Evolutionary conservation across 495 filamentous ascomycete species (phyloP), one percentile per base, ranked within the genome.

Genomic region (Elasticomyces elasticus): DNA sequence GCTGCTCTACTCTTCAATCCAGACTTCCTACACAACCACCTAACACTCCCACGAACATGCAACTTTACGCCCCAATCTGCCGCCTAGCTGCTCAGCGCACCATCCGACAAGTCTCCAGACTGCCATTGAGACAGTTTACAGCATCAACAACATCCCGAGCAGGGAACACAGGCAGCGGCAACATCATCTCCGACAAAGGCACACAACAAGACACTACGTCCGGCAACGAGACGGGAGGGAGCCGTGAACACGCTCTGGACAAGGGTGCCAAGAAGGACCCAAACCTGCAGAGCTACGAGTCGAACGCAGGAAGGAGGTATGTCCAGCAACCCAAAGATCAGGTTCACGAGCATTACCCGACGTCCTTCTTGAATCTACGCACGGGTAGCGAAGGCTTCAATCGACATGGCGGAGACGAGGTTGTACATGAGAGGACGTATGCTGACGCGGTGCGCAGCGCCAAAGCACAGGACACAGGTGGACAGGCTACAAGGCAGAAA

Each of bases 251-350:
- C 23, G 53, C 53, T 7, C 2, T 55, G 10, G 53, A 55, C 24
- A 50, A 55, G 38, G 55, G 64, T 37, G 49, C 54, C 25, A 35
- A 64, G 56, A 57, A 76, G 42, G 64, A 65, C 24, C 68, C 72
- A 4, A 76, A 83, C 33, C 66, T 71, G 15, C 63, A 74, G 30
- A 62, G 68, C 11, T 60, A 69, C 5, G 67, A 68, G 4, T 60
- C 69, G 0, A 59, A 66, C 35, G 51, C 64, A 1, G 76, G 69
- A 0, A 66, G 66, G 17, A 54, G 55, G 25, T 71, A 70, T 13
- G 74, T 68, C 15, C 10, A n/a, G 26, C 23, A 33, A 42, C 26
- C 51, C 26, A 9, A 43, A 15, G 26, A 17, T 19, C 1, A 15
- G 30, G 28, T 20, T 11, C 17, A 35, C 3, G 15, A 55, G n/a